These are phyloP conservation scores for Delonix regia DNA, from an alignment of 306 rosid genomes.

Conservation along the genomic window DNA sequence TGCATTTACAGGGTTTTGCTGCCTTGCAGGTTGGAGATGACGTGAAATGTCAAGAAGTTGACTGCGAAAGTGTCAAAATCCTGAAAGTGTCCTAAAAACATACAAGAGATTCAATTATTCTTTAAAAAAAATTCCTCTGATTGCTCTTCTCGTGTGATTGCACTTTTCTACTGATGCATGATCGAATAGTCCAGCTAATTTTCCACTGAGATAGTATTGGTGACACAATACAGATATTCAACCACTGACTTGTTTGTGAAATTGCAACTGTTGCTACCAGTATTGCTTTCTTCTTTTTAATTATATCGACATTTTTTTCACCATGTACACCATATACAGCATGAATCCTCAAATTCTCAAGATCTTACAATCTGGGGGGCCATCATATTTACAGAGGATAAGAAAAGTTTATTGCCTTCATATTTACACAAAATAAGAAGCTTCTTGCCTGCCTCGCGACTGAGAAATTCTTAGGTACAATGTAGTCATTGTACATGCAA, in stretches of 20 bases:
- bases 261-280: background rate
- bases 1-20: too few species aligned
- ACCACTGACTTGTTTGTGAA: constrained; percentile 20
- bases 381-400: constrained; percentile 46
- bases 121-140: too few species aligned
- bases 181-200: background rate
- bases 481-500: background rate
- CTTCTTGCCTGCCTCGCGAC: background rate
- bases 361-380: constrained; percentile 20
- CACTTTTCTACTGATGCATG: background rate
- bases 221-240: constrained; percentile 4
- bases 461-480: background rate
- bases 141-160: too few species aligned
- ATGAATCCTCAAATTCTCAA: constrained; percentile 32
- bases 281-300: background rate
- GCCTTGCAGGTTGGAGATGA: too few species aligned
- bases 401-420: constrained; percentile 25
- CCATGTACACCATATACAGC: constrained; percentile 24
- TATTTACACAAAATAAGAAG: constrained; percentile 49
- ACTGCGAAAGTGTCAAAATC: too few species aligned
- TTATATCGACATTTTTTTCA: background rate
- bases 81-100: background rate
- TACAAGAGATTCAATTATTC: background rate
- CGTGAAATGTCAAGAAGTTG: too few species aligned
- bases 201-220: background rate